Base-by-base conservation (phyloP, 495 filamentous ascomycete species). In the Penicillium malachiteum region DNA sequence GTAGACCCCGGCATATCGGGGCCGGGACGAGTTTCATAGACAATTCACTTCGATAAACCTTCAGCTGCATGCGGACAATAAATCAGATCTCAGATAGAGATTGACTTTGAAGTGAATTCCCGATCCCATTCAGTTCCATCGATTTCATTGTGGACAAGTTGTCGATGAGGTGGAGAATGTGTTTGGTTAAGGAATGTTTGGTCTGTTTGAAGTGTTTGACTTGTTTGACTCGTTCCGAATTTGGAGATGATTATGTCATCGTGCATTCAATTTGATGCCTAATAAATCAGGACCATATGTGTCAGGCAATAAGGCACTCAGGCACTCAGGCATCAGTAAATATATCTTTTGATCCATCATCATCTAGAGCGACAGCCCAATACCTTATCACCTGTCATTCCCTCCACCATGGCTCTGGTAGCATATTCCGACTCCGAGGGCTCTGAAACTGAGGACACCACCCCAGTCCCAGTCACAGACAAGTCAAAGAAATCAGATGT, bases 371-470 rank as follows among this genome's bases (percentile, higher is more conserved):
- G 10, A 7, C 8, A 35, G 47, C 12, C 47, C 38, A 13, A 16
- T 26, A 7, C 7, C 7, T 8, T 6, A 38, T 26, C 14, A 18
- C 17, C 14, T 26, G 14, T 14, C 48, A 21, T 26, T n/a, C 10
- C 21, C 7, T 30, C 37, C 57, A 60, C 38, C 41, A 95, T 94
- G 90, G 84, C 75, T 30, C 75, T 94, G 31, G 89, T 94, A 50
- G 83, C 87, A 54, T 94, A 95, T 63, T 91, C 91, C 33, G 91
- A 94, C 61, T 95, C 90, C 0, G 92, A 96, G 58, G 84, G 74
- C 35, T 88, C 88, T 12, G 90, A 92, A 40, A 61, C 70, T n/a
- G 81, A 87, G 11, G 54, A 66, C 12, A 57, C 64, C 14, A 63
- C 68, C 39, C 40, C 72, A n/a, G 48, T 65, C 14, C 59, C 72